Conservation (phyloP, 208 protist genomes). For the Leptomonas seymouri region DNA sequence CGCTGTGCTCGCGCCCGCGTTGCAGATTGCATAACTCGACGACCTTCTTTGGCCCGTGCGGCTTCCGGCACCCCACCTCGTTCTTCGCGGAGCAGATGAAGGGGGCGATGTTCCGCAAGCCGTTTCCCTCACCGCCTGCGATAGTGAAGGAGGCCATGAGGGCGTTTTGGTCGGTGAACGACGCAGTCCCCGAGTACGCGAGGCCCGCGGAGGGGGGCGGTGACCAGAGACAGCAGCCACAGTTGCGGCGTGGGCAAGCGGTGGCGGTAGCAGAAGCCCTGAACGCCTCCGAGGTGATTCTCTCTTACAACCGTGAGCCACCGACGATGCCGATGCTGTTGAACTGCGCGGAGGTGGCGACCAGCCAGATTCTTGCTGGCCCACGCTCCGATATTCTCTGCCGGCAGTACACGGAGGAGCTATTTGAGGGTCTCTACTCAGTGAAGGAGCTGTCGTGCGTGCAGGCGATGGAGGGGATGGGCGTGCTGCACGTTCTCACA, state of each 20-base stretch:
- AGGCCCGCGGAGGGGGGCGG: background rate
- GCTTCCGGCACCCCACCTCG: conserved; percentile 37
- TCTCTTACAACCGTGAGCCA: conserved; percentile 34
- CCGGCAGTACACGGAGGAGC: conserved; percentile 52
- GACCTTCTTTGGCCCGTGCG: conserved; percentile 48
- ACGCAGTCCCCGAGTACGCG: conserved; percentile 41
- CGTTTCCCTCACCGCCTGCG: conserved; percentile 39
- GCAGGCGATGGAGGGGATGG: conserved; percentile 59
- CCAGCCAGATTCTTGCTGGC: conserved; percentile 54
- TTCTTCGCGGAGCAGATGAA: conserved; percentile 44
- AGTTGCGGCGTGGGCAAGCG: background rate
- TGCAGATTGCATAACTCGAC: conserved; percentile 52
- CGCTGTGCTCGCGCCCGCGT: conserved; percentile 50
- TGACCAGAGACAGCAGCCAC: background rate
- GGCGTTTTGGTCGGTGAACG: conserved; percentile 51
- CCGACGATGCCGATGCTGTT: conserved; percentile 43
- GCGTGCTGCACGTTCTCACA: conserved; percentile 54
- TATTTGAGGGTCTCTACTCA: conserved; percentile 27
- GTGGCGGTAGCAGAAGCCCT: background rate
- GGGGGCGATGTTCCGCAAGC: conserved; percentile 41
- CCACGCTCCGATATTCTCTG: conserved; percentile 47
- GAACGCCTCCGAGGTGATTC: conserved; percentile 11
- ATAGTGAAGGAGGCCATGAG: conserved; percentile 38
- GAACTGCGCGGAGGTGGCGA: conserved; percentile 54
- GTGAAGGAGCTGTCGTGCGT: conserved; percentile 50